These are phyloP conservation scores for Aureobasidium sp. DNA, from an alignment of 2,329 filamentous ascomycete species.

Conservation along the genomic window DNA sequence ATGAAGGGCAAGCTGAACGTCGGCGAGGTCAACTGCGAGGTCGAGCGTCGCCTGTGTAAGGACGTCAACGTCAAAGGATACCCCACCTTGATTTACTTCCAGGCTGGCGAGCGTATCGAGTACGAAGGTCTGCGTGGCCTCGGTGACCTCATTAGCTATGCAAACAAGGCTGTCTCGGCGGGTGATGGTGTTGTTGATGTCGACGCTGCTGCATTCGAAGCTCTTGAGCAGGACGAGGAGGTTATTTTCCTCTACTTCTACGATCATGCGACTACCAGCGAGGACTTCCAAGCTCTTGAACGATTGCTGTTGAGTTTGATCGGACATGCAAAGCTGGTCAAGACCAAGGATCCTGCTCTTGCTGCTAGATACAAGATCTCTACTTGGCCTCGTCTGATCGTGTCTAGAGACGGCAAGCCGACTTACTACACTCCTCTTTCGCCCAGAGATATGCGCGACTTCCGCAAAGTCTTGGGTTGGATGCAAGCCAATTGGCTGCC, in stretches of 20 bases:
- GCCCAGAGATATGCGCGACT: slow-evolving; percentile 87
- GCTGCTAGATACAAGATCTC: slow-evolving; percentile 86
- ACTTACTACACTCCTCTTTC: slow-evolving; percentile 85
- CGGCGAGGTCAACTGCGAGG: slow-evolving; percentile 93
- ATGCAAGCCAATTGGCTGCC: slow-evolving; percentile 96
- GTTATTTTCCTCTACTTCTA: slow-evolving; percentile 98
- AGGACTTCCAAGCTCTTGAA: slow-evolving; percentile 86
- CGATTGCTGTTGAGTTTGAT: slow-evolving; percentile 81
- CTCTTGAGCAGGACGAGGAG: slow-evolving; percentile 84
- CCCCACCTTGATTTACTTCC: slow-evolving; percentile 89
- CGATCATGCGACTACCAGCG: slow-evolving; percentile 84
- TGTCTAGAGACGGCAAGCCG: slow-evolving; percentile 80
- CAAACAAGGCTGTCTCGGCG: slow-evolving; percentile 76
- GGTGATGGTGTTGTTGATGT: slow-evolving; percentile 74
- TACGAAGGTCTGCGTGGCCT: slow-evolving; percentile 88
- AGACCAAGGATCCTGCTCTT: slow-evolving; percentile 72
- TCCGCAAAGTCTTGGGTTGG: slow-evolving; percentile 73
- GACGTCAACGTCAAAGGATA: slow-evolving; percentile 74
- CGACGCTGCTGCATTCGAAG: slow-evolving; percentile 66
- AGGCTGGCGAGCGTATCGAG: slow-evolving; percentile 82
- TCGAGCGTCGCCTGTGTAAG: slow-evolving; percentile 81
- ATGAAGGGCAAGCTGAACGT: slow-evolving; percentile 87
- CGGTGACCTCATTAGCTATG: slow-evolving; percentile 81
- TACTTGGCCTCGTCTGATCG: slow-evolving; percentile 90
- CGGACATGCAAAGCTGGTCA: slow-evolving; percentile 85